Evolutionary conservation across 129 eudicot species (phyloP).

Genomic region (Artemisia annua): DNA sequence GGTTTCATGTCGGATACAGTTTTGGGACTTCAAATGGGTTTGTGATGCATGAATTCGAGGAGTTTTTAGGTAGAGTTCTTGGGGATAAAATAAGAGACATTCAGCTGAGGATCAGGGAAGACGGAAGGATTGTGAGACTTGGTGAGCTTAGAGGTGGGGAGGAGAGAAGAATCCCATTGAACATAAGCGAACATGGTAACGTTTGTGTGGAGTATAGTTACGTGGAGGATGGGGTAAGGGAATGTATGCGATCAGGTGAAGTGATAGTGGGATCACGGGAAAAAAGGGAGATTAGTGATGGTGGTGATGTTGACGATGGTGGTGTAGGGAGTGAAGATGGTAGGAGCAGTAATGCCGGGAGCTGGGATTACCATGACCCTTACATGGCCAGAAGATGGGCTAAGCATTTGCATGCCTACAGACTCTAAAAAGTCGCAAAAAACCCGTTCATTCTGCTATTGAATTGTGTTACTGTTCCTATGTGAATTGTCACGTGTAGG

Average conservation of each 20-base stretch:
- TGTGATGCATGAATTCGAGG: conserved; percentile 80
- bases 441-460: not conserved
- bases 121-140: conserved; percentile 53
- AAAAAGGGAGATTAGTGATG: conserved; percentile 36
- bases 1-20: conserved; percentile 73
- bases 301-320: conserved; percentile 13
- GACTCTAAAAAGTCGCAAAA: conserved; percentile 36
- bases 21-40: conserved; percentile 64
- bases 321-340: conserved; percentile 36
- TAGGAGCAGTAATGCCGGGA: conserved; percentile 56
- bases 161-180: conserved; percentile 69
- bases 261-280: conserved; percentile 44
- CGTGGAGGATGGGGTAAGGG: conserved; percentile 49
- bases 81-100: conserved; percentile 72
- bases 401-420: conserved; percentile 75
- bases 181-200: conserved; percentile 37
- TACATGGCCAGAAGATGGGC: conserved; percentile 98
- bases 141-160: conserved; percentile 82
- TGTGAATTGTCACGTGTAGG: conserved; percentile 14
- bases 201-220: conserved; percentile 70
- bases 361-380: conserved; percentile 85
- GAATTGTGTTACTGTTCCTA: conserved; percentile 20
- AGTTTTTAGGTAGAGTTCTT: conserved; percentile 58
- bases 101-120: conserved; percentile 62
- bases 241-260: conserved; percentile 57